Evolutionary conservation across 495 filamentous ascomycete genomes (phyloP).

Genomic region (Talaromyces thailandensis): DNA sequence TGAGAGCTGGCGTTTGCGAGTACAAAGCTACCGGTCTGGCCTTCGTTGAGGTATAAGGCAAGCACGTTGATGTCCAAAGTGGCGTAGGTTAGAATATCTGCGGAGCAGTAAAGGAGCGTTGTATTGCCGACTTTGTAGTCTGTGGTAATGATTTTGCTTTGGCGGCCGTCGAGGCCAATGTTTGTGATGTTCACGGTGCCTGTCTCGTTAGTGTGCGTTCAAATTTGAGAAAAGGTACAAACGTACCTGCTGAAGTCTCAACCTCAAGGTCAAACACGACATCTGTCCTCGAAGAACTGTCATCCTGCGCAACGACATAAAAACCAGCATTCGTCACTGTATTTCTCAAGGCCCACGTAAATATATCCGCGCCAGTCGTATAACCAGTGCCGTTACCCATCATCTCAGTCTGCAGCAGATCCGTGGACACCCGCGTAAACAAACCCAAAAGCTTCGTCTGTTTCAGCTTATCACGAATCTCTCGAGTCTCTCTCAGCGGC

Average conservation of each 20-base stretch:
- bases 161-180: slow-evolving; percentile 56
- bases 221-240: not conserved
- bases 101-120: slow-evolving; percentile 58
- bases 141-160: slow-evolving; percentile 63
- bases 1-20: slow-evolving; percentile 28
- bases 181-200: slow-evolving; percentile 47
- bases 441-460: slow-evolving; percentile 48
- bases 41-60: slow-evolving; percentile 58
- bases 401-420: slow-evolving; percentile 44
- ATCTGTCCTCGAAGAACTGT: slow-evolving; percentile 41
- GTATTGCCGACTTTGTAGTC: slow-evolving; percentile 54
- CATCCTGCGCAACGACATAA: slow-evolving; percentile 51
- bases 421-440: slow-evolving; percentile 46
- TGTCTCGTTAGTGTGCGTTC: not conserved
- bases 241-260: slow-evolving; percentile 44
- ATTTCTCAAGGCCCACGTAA: slow-evolving; percentile 45
- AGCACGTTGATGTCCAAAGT: slow-evolving; percentile 33
- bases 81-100: slow-evolving; percentile 57
- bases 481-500: slow-evolving; percentile 34
- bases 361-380: slow-evolving; percentile 31
- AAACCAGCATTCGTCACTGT: slow-evolving; percentile 48
- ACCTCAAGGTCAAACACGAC: slow-evolving; percentile 50
- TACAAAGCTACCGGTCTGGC: slow-evolving; percentile 46
- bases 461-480: slow-evolving; percentile 34
- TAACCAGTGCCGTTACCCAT: slow-evolving; percentile 49